phyloP scores from a whole-genome alignment of 345 rosid species.

The Melaleuca quinquenervia region DNA sequence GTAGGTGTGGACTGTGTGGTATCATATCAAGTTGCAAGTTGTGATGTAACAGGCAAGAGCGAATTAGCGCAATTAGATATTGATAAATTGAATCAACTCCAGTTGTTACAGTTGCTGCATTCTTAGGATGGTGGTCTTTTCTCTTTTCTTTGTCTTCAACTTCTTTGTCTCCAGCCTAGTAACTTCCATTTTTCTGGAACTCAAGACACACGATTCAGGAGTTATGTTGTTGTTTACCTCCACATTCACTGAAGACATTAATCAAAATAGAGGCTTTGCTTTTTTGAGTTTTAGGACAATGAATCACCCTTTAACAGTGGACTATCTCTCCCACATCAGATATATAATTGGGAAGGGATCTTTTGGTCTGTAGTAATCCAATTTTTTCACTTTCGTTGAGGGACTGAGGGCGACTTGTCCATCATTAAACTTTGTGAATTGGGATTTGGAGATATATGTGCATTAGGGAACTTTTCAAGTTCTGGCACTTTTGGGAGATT shows the following conservation, averaged over 20 bases:
- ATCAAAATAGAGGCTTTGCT: background rate
- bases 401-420: background rate
- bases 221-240: background rate
- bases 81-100: background rate
- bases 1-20: background rate
- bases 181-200: background rate
- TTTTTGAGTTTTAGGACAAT: background rate
- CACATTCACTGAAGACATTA: background rate
- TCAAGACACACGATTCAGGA: background rate
- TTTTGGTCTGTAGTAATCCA: background rate
- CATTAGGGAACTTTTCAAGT: background rate
- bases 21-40: rapidly evolving
- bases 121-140: background rate
- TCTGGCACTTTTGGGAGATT: background rate
- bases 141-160: background rate
- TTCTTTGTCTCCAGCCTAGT: background rate
- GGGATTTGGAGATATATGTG: background rate
- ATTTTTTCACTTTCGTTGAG: background rate
- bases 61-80: background rate
- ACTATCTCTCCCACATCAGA: background rate
- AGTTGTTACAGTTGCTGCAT: rapidly evolving
- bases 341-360: background rate
- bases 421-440: background rate
- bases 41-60: background rate
- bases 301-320: background rate